Evolutionary conservation across 176 grass and related monocot species (phyloP), one percentile per base, ranked within the genome.

Genomic region (Coix lacrymajobi): DNA sequence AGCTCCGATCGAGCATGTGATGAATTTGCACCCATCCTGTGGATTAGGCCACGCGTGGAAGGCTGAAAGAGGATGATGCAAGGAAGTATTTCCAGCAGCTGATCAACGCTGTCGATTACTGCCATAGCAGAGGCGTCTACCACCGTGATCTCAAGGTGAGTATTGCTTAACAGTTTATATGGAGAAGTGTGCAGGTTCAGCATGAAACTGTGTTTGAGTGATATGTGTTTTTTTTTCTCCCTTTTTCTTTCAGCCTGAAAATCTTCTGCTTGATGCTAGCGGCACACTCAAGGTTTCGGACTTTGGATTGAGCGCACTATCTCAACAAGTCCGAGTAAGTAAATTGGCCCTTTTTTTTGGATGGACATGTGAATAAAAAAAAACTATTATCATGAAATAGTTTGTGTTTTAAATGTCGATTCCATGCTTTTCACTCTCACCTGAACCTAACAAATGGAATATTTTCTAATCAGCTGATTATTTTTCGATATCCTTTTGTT

Each of bases 61-160:
- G 78, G 88, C 69, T 99, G 37, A 96, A 94, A 80, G 97, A 99
- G 87, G 97, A 96, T 66, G 93, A 96, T 46, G 93, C 97, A 3
- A 96, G 97, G 81, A 96, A 99, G 71, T 99, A 99, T 87, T 96
- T 99, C 65, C 97, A 99, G 67, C 97, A 99, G 71, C 60, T 99
- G 57, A 92, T 96, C 87, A 96, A 99, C 67, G 89, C 97, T 48
- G 93, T 99, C n/a, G 97, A 99, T 81, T 99, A 99, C 74, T 96
- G 97, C 66, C 97, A 99, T 69, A 99, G 97, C 83, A 89, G 93
- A 96, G 89, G 93, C 8, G 97, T 99, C 48, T 99, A 78, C 79
- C 97, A 99, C 79, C 78, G 97, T 66, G 97, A 99, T 84, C 82
- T 99, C 33, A 99, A 99, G 96, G 96, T 95, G 25, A 70, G 52